Percentiles rank a stretch among this genome's conserved stretches.
Conservation (phyloP, 2,329 filamentous ascomycete genomes). For the Colletotrichum sp. region DNA sequence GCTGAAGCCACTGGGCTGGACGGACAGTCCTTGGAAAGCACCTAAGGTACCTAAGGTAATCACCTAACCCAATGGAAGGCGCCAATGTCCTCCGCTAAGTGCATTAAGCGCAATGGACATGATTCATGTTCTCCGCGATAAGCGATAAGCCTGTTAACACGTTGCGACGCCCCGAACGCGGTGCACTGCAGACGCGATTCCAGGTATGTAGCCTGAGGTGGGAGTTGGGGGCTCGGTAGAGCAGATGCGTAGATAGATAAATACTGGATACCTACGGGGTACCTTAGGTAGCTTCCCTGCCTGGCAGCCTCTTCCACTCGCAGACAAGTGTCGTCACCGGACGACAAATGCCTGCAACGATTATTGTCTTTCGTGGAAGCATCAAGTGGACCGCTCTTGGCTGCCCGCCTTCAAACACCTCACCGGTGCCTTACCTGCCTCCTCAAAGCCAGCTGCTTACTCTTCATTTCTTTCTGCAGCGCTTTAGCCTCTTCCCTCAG, state of each 20-base stretch:
- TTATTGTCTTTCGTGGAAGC: background rate
- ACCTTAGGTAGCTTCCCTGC: background rate
- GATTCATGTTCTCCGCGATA: background rate
- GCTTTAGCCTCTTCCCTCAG: background rate
- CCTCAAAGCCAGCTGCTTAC: background rate
- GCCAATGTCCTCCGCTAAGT: background rate
- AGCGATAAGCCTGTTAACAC: background rate
- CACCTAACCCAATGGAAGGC: background rate
- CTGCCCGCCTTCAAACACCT: background rate
- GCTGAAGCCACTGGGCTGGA: background rate
- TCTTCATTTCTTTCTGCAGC: background rate
- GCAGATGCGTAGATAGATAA: background rate
- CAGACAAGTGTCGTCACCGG: constrained; percentile 14
- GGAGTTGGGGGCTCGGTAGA: background rate
- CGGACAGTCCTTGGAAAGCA: background rate
- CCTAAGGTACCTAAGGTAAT: background rate
- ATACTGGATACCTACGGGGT: no score
- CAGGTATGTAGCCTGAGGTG: background rate
- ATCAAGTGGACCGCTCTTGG: background rate
- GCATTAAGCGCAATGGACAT: background rate
- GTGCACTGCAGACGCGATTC: background rate
- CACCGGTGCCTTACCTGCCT: background rate
- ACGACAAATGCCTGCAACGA: background rate
- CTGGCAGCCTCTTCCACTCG: background rate
- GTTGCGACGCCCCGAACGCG: background rate